Evolutionary conservation across 2,329 filamentous ascomycete genomes (phyloP).

Genomic region (Colletotrichum tamarilloi): DNA sequence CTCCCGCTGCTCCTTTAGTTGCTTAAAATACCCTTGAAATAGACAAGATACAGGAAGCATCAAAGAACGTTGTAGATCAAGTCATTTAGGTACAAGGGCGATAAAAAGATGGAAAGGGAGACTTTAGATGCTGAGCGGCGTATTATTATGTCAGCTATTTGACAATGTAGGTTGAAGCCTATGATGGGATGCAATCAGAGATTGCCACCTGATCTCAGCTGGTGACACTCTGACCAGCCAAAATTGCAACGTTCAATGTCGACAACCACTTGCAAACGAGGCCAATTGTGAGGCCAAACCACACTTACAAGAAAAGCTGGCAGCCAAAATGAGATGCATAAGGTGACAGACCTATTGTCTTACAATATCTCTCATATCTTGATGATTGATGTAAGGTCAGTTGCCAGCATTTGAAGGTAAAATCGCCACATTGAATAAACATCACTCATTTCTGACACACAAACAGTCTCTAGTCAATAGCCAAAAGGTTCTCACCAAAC

Average conservation of each 20-base stretch:
- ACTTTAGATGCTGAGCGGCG: no score
- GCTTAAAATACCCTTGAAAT: no score
- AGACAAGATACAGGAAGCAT: no score
- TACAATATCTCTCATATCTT: not conserved
- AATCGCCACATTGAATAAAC: not conserved
- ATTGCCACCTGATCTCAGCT: fast-evolving
- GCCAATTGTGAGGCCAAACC: not conserved
- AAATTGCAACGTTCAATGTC: not conserved
- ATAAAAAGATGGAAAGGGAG: no score
- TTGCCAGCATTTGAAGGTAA: not conserved
- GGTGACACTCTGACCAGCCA: no score
- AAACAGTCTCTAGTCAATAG: not conserved
- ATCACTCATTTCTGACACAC: not conserved
- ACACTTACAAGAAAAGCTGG: not conserved
- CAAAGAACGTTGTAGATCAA: no score
- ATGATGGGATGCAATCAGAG: not conserved
- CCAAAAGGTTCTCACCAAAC: not conserved
- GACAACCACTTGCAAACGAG: not conserved
- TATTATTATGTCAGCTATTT: no score
- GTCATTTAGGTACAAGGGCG: no score
- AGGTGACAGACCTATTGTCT: not conserved
- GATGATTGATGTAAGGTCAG: not conserved
- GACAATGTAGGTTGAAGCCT: not conserved
- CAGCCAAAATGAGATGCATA: not conserved
- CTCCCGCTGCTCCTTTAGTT: not conserved